Conservation (phyloP, 768 basidiomycete genomes). For the Pisolithus tinctorius region DNA sequence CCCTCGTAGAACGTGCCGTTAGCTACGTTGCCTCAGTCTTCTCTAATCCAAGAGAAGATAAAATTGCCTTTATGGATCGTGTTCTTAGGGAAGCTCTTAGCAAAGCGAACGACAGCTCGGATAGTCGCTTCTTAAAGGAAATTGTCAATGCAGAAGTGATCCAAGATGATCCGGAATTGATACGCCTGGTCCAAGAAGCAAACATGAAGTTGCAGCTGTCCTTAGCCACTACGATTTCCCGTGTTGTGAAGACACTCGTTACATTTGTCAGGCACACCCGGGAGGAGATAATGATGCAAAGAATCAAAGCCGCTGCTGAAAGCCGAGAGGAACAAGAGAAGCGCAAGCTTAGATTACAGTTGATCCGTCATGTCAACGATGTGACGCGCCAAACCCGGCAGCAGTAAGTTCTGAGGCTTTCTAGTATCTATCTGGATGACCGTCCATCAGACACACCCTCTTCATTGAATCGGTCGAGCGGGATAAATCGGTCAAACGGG, state of each 20-base stretch:
- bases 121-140: conserved; percentile 10
- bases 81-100: conserved; percentile 1
- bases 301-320: neutral
- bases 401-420: conserved; percentile 5
- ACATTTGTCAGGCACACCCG: conserved; percentile 7
- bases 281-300: neutral
- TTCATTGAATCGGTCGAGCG: conserved; percentile 1
- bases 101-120: neutral
- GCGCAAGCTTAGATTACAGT: conserved; percentile 3
- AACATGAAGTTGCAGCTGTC: neutral
- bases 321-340: conserved; percentile 6
- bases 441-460: conserved; percentile 14
- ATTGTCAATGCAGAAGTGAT: conserved; percentile 1
- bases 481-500: neutral
- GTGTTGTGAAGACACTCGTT: conserved; percentile 6
- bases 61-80: neutral
- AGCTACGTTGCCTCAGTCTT: too few relatives aligned
- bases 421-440: conserved; percentile 5
- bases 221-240: neutral
- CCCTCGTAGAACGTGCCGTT: too few relatives aligned
- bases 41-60: neutral
- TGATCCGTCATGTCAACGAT: conserved; percentile 17
- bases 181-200: neutral
- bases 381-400: neutral
- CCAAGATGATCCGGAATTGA: neutral